Conservation (phyloP, 2,329 filamentous ascomycete genomes). For the Pseudodiploospora longispora region DNA sequence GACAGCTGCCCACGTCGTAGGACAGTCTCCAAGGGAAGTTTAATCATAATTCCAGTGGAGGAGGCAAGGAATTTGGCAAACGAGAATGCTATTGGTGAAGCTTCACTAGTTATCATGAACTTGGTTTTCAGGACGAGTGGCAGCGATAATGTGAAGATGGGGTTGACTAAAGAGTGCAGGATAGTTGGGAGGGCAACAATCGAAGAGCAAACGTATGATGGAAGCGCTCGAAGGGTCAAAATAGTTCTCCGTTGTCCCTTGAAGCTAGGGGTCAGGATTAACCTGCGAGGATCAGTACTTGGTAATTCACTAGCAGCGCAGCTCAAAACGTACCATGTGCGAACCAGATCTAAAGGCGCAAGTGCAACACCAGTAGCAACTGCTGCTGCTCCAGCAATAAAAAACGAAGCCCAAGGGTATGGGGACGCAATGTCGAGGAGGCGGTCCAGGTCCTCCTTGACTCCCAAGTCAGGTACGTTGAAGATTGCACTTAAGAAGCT, state of each 20-base stretch:
- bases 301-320: neutral
- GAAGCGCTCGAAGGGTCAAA: slow-evolving; percentile 67
- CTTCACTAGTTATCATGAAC: slow-evolving; percentile 71
- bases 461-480: slow-evolving; percentile 76
- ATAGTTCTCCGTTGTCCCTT: slow-evolving; percentile 70
- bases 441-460: slow-evolving; percentile 70
- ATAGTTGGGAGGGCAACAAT: slow-evolving; percentile 74
- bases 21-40: slow-evolving; percentile 86
- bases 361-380: slow-evolving; percentile 72
- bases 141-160: slow-evolving; percentile 71
- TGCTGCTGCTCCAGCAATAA: slow-evolving; percentile 57
- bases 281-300: slow-evolving; percentile 36
- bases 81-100: slow-evolving; percentile 75
- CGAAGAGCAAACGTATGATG: slow-evolving; percentile 65
- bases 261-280: slow-evolving; percentile 77
- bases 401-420: slow-evolving; percentile 72
- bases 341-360: slow-evolving; percentile 80
- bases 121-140: slow-evolving; percentile 82
- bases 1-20: slow-evolving; percentile 80
- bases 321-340: slow-evolving; percentile 54
- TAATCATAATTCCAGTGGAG: slow-evolving; percentile 71
- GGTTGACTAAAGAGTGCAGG: slow-evolving; percentile 77
- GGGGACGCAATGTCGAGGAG: slow-evolving; percentile 65
- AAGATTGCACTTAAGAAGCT: slow-evolving; percentile 85
- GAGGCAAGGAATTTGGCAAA: slow-evolving; percentile 75